Conservation (phyloP, 2,329 filamentous ascomycete genomes). For the Exophiala sp. region DNA sequence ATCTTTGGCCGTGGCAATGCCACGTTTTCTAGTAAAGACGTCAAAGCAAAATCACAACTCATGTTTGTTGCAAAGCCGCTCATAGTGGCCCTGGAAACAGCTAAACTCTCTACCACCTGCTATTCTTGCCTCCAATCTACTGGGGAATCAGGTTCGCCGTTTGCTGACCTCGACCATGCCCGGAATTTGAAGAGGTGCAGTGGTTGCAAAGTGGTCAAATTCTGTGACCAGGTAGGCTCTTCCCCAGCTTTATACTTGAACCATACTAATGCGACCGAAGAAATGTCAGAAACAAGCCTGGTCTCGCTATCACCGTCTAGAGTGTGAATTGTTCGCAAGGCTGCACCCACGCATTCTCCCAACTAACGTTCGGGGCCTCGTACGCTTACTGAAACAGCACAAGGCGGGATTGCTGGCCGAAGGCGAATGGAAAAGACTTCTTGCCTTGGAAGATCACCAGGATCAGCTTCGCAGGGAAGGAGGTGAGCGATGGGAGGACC, state of each 20-base stretch:
- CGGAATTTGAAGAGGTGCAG: slow-evolving; percentile 51
- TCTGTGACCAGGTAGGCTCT: slow-evolving; percentile 55
- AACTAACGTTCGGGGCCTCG: slow-evolving; percentile 53
- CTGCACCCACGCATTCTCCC: slow-evolving; percentile 50
- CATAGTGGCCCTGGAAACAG: slow-evolving; percentile 52
- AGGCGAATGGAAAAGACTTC: slow-evolving; percentile 43
- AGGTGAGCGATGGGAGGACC: slow-evolving; percentile 45
- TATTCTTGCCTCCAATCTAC: slow-evolving; percentile 50
- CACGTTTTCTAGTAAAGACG: slow-evolving; percentile 51
- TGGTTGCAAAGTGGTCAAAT: slow-evolving; percentile 56
- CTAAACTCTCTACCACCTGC: slow-evolving; percentile 53
- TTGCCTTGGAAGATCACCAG: slow-evolving; percentile 47
- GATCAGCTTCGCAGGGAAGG: slow-evolving; percentile 44
- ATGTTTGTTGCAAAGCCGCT: slow-evolving; percentile 51
- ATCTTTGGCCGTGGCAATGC: slow-evolving; percentile 44
- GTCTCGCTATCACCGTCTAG: slow-evolving; percentile 57
- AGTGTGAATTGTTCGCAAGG: slow-evolving; percentile 53
- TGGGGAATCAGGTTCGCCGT: slow-evolving; percentile 3
- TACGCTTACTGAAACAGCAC: slow-evolving; percentile 51
- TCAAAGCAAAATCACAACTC: slow-evolving; percentile 49
- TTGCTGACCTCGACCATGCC: slow-evolving; percentile 22
- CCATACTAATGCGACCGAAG: slow-evolving; percentile 34
- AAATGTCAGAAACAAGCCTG: slow-evolving; percentile 59
- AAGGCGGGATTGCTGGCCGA: slow-evolving; percentile 37
- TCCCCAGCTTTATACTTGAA: not conserved